These are phyloP conservation scores for Scedosporium boydii DNA, from an alignment of 2,329 filamentous ascomycete species.

Conservation along the genomic window DNA sequence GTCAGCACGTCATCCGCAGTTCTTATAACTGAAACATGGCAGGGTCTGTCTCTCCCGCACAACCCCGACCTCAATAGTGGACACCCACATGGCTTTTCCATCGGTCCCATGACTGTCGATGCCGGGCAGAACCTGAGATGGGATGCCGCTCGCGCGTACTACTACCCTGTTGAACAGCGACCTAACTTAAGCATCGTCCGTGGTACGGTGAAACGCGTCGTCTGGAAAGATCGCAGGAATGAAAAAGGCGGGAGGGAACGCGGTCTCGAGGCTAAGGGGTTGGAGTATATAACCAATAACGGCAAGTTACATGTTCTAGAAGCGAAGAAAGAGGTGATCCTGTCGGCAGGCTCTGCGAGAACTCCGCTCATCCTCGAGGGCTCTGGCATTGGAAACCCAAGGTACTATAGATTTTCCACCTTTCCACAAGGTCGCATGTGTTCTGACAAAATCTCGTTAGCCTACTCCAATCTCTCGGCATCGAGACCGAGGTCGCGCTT, in stretches of 20 bases:
- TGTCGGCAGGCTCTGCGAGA: slow-evolving; percentile 10
- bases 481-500: slow-evolving; percentile 29
- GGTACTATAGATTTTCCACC: slow-evolving; percentile 11
- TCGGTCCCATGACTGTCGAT: slow-evolving; percentile 38
- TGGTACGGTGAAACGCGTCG: slow-evolving; percentile 12
- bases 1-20: slow-evolving; percentile 21
- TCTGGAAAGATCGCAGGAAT: background rate
- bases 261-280: slow-evolving; percentile 20
- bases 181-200: slow-evolving; percentile 29
- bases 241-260: background rate
- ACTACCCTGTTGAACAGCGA: slow-evolving; percentile 26
- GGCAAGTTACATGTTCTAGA: slow-evolving; percentile 25
- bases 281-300: slow-evolving; percentile 19
- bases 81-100: slow-evolving; percentile 37
- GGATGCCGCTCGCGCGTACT: slow-evolving; percentile 35
- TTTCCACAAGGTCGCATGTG: slow-evolving; percentile 5
- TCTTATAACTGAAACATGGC: slow-evolving; percentile 23
- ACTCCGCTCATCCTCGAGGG: slow-evolving; percentile 19
- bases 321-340: slow-evolving; percentile 24
- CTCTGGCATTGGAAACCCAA: slow-evolving; percentile 23
- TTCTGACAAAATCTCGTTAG: background rate
- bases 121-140: slow-evolving; percentile 30
- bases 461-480: slow-evolving; percentile 26
- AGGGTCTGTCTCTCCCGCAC: slow-evolving; percentile 21
- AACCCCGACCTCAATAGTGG: slow-evolving; percentile 37